phyloP scores from a whole-genome alignment of 805 yeast genomes.

The Candida tallmaniae region DNA sequence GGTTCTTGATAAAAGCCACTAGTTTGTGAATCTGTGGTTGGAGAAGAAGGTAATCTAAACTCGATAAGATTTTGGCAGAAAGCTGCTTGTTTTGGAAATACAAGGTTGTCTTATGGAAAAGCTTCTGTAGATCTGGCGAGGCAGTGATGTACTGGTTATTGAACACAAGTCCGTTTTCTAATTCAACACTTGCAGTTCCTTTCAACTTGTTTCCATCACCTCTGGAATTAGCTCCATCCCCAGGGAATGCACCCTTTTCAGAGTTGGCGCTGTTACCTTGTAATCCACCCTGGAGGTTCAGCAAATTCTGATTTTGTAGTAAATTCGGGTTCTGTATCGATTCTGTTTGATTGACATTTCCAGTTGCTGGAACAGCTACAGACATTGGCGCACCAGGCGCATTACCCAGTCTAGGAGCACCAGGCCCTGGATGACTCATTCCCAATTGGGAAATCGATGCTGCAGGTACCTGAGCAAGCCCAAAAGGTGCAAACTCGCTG shows the following conservation, averaged over 20 bases:
- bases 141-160: slow-evolving; percentile 55
- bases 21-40: slow-evolving; percentile 26
- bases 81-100: slow-evolving; percentile 46
- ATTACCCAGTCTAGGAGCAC: too few species aligned
- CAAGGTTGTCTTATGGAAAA: slow-evolving; percentile 44
- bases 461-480: too few species aligned
- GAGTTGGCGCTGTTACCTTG: not conserved
- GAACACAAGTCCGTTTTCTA: slow-evolving; percentile 62
- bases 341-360: slow-evolving; percentile 32
- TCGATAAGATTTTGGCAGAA: slow-evolving; percentile 21
- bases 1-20: slow-evolving; percentile 34
- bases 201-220: not conserved
- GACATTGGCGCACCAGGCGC: too few species aligned
- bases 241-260: not conserved
- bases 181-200: slow-evolving; percentile 20
- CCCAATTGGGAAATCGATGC: too few species aligned
- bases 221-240: not conserved
- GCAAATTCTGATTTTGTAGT: not conserved
- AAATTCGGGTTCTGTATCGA: not conserved
- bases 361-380: too few species aligned
- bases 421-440: too few species aligned
- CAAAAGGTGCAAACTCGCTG: slow-evolving; percentile 27
- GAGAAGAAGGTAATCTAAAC: slow-evolving; percentile 23
- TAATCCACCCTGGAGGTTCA: not conserved
- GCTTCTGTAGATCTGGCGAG: slow-evolving; percentile 49